Evolutionary conservation across 371 early-diverging fungal species (phyloP).

Genomic region (Mucor sp.): DNA sequence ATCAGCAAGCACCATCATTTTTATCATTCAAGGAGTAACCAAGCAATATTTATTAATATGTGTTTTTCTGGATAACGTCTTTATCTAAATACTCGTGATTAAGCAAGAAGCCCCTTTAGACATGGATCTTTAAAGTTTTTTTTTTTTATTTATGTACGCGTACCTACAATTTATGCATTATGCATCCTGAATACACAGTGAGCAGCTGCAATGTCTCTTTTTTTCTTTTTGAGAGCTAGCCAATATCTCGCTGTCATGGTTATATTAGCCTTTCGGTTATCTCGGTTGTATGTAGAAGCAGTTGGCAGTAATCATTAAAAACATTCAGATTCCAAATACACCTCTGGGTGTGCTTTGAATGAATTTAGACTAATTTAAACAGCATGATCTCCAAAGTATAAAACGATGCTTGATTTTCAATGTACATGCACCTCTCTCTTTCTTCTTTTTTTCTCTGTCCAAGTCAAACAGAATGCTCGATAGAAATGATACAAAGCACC

Average conservation of each 20-base stretch:
- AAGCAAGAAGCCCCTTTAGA: no score
- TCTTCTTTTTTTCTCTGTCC: neutral
- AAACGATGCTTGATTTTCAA: neutral
- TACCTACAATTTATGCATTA: no score
- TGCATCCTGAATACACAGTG: neutral
- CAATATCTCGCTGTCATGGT: no score
- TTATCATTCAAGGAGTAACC: neutral
- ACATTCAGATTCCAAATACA: neutral
- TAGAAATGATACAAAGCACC: slow-evolving; percentile 1
- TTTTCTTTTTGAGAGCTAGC: no score
- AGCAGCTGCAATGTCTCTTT: neutral
- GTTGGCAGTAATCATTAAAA: neutral
- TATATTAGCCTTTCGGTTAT: neutral
- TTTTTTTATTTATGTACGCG: no score
- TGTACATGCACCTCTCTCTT: neutral
- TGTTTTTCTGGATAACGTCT: neutral
- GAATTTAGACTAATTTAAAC: neutral
- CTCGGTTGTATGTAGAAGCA: neutral
- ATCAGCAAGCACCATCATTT: no score
- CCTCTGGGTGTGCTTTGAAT: neutral
- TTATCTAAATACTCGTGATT: no score
- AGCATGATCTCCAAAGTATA: neutral
- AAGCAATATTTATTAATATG: neutral
- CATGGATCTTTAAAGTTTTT: no score
- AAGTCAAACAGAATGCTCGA: neutral